phyloP scores from a whole-genome alignment of 2,329 filamentous ascomycete genomes.

The Endoconidiophora polonica region DNA sequence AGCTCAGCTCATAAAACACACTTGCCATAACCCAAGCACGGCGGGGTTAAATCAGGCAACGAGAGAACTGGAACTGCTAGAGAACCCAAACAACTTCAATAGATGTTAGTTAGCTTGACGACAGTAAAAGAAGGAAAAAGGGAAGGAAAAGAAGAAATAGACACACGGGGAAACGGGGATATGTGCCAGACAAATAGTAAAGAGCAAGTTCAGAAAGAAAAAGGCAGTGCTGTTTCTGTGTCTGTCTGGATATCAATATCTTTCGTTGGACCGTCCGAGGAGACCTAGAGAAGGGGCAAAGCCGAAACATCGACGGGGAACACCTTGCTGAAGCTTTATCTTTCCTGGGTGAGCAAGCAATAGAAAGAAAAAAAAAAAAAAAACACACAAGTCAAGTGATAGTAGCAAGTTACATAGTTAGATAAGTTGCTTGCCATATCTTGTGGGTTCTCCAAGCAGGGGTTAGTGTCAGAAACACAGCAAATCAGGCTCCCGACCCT shows the following conservation, averaged over 20 bases:
- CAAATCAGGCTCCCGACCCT: slow-evolving; percentile 1
- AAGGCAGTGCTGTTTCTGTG: neutral
- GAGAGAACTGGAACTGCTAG: neutral
- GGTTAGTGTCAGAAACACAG: slow-evolving; percentile 6
- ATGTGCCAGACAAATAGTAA: neutral
- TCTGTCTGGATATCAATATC: neutral
- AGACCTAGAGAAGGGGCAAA: neutral
- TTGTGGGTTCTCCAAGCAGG: neutral
- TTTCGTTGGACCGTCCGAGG: too few species aligned
- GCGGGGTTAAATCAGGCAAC: neutral
- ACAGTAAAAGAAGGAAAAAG: slow-evolving; percentile 3
- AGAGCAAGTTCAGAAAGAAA: neutral
- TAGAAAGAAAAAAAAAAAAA: neutral
- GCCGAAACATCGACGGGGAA: slow-evolving; percentile 5
- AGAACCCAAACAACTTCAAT: slow-evolving; percentile 6
- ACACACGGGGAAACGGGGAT: too few species aligned
- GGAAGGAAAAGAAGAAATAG: slow-evolving; percentile 1
- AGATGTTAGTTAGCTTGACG: slow-evolving; percentile 2
- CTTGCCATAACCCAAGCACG: slow-evolving; percentile 4
- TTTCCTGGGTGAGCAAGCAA: neutral
- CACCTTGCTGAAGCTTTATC: neutral
- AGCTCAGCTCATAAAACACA: too few species aligned
- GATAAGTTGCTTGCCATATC: neutral
- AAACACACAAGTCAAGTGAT: neutral
- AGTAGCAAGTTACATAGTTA: neutral